Base-by-base conservation (phyloP, 2,329 filamentous ascomycete species). In the Ramularia collo-cygni region DNA sequence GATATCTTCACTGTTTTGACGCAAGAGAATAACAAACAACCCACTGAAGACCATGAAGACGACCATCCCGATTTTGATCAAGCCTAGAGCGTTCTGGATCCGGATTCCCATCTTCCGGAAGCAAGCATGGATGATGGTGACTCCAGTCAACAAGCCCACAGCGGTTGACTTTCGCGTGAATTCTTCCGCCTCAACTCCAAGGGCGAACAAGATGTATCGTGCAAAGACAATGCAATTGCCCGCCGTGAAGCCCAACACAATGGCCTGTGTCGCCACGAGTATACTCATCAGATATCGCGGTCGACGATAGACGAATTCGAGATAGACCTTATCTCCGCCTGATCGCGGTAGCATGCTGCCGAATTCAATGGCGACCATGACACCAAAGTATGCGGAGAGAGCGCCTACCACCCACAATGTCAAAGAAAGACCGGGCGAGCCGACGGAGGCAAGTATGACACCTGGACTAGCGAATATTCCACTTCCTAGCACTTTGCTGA, bases 381-480 rank as follows among this genome's bases (percentile, higher is more conserved):
- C 64, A 72, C 46, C 46, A 14, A 48, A 51, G 37, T 51, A 77
- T 1, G 78, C 74, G 6, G 84, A 65, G 1, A 77, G 50, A 0
- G 78, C 76, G 1, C 81, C 81, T 0, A 76, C 59, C 0, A 81
- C 40, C 82, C 82, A 85, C 3, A 85, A 59, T 1, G 71, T 47
- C 2, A 85, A 59, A 0, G 78, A 71, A 2, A 85, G 61, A 0
- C 80, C 81, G 0, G 81, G 69, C 40, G 80, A 85, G 1, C 83
- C 83, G 2, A 79, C 76, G 0, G 76, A 73, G 27, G 76, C 72
- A 3, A 83, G 68, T 35, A 87, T 83, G 4, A 79, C 71, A 0
- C 77, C 81, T 0, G 79, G 82, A 0, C 80, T 84, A 1, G 81
- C 80, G 53, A 85, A 86, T 47, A 86, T 83, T 17, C 81, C 81